These are phyloP conservation scores for Lobulomyces angularis DNA, from an alignment of 192 early-diverging fungal genomes.

Conservation along the genomic window DNA sequence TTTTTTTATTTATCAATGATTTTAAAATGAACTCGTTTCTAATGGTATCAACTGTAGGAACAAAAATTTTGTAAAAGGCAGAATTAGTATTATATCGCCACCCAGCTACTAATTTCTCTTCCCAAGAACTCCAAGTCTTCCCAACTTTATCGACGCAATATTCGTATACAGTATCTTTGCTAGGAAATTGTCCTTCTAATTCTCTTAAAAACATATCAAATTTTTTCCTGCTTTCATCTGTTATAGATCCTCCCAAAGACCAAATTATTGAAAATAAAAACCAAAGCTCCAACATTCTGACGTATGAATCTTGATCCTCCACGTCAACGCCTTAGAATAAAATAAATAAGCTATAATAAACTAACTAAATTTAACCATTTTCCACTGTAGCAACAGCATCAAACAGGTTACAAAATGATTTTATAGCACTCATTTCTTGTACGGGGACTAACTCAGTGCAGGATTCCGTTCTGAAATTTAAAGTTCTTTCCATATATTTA, in stretches of 20 bases:
- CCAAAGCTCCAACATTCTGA: constrained; percentile 43
- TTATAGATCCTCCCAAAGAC: constrained; percentile 41
- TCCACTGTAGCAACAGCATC: constrained; percentile 32
- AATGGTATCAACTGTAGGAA: constrained; percentile 48
- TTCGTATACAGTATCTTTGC: constrained; percentile 45
- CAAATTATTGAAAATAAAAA: constrained; percentile 45
- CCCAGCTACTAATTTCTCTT: constrained; percentile 35
- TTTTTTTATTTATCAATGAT: constrained; percentile 28
- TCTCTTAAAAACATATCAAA: constrained; percentile 50
- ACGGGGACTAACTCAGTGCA: constrained; percentile 32
- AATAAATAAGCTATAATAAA: constrained; percentile 5
- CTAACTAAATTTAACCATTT: constrained; percentile 15
- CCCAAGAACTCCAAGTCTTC: constrained; percentile 39
- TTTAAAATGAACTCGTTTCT: constrained; percentile 40
- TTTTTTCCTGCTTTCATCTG: constrained; percentile 29
- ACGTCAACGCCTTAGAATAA: constrained; percentile 24
- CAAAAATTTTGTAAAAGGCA: constrained; percentile 51
- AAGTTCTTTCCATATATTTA: constrained; percentile 29
- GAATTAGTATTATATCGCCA: constrained; percentile 31
- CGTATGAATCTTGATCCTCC: constrained; percentile 27
- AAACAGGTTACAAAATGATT: constrained; percentile 34
- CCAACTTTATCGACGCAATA: constrained; percentile 45
- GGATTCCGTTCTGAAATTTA: constrained; percentile 36
- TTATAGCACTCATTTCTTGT: constrained; percentile 30
- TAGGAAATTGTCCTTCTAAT: constrained; percentile 46